Evolutionary conservation across 805 yeast genomes (phyloP), one percentile per base, ranked within the genome.

Genomic region (Yarrowia divulgata): DNA sequence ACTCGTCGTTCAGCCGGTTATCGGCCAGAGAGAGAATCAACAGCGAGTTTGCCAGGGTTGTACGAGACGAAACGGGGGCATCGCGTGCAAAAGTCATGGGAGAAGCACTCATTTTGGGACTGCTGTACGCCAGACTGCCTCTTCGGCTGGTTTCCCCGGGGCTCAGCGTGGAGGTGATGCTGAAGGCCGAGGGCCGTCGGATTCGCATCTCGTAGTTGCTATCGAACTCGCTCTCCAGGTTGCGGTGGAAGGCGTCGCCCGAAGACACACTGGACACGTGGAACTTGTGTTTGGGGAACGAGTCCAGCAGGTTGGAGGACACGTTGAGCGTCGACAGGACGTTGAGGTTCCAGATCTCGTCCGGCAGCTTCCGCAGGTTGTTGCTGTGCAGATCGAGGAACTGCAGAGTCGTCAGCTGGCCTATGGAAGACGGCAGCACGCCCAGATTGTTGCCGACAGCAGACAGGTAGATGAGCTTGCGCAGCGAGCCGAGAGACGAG

Each of bases 371-470:
- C 72, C 91, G 88, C 72, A 94, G 81, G 75, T 93, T 93, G 78
- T 94, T 94, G 52, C 90, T 86, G 78, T 94, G 97, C 52, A 92
- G 79, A 77, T 94, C 97, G 69, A 94, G 81, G 57, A 84, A 81
- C 73, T 85, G 87, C 71, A 94, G 82, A 39, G 85, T 83, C 3
- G 81, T 78, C 69, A 93, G 81, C 16, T 82, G 74, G 2, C 91
- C 88, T 42, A 95, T 84, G 13, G 86, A 84, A 1, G 81, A 77
- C 0, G 98, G 97, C 14, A 95, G 75, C 1, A 83, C 77, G 68
- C 89, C 90, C 69, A 95, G 79, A 73, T 90, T 90, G 76, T 95
- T 95, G 67, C 87, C 87, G 68, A 86, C 88, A 1, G 88, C 82
- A 3, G 97, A 90, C 46, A 95, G 80, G 70, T 85, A 86, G 1